phyloP scores from a whole-genome alignment of 495 filamentous ascomycete species.

The Cercophora newfieldiana region DNA sequence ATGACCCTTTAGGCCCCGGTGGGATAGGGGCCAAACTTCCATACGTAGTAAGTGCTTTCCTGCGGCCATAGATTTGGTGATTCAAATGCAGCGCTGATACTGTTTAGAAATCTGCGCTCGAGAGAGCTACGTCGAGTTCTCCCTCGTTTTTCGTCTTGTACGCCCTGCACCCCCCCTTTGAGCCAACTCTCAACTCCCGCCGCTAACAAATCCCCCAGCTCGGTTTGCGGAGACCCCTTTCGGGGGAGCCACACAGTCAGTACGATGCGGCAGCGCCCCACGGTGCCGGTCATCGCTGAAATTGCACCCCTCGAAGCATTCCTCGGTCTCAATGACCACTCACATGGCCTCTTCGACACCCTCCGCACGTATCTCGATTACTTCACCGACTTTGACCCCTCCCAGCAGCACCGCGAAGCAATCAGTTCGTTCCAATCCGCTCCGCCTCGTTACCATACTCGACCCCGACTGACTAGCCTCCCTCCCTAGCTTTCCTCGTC shows the following conservation, averaged over 20 bases:
- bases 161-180: no score
- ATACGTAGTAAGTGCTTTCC: no score
- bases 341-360: neutral
- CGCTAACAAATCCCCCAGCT: no score
- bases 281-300: neutral
- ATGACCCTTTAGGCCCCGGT: no score
- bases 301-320: neutral
- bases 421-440: neutral
- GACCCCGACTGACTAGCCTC: neutral
- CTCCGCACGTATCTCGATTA: neutral
- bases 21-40: no score
- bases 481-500: neutral
- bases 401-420: neutral
- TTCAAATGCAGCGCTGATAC: no score
- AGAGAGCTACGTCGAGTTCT: no score
- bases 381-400: neutral
- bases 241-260: neutral
- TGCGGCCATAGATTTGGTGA: no score
- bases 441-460: neutral
- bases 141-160: no score
- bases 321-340: neutral
- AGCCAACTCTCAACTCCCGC: no score
- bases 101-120: no score
- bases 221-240: neutral
- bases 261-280: neutral